A percentile compares a stretch with the other conserved stretches of the same genome.
Conservation (phyloP, 176 grass and related monocot species). For the sorghum (Sorghum bicolor) region DNA sequence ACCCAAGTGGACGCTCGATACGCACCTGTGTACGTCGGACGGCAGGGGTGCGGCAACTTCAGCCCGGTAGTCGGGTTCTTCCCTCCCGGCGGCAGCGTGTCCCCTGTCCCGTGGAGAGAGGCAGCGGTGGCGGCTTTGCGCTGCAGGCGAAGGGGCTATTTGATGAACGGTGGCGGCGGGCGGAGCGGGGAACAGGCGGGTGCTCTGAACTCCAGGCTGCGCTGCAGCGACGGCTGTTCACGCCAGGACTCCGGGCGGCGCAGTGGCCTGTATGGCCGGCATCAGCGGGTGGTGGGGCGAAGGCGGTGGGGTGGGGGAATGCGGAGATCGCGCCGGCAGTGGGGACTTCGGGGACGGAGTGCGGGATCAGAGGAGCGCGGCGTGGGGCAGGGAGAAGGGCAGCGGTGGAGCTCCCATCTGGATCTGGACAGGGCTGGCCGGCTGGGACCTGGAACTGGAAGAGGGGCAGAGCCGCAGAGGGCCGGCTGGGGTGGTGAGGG, state of each 20-base stretch:
- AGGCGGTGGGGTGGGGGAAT: neutral
- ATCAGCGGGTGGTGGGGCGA: neutral
- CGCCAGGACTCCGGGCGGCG: neutral
- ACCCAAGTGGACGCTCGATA: neutral
- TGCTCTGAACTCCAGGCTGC: neutral
- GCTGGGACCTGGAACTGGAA: neutral
- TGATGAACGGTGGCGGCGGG: neutral
- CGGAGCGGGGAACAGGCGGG: neutral
- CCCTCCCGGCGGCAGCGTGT: neutral
- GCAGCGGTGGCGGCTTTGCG: neutral
- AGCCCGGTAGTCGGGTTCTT: neutral
- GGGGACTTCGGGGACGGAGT: neutral
- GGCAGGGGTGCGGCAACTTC: neutral
- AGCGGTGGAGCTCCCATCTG: slow-evolving; percentile 25
- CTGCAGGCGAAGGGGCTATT: neutral
- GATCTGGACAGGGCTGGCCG: slow-evolving; percentile 16
- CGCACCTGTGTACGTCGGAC: neutral
- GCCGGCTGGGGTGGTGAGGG: too few species aligned
- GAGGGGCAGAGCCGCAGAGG: neutral
- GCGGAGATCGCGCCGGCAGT: slow-evolving; percentile 15
- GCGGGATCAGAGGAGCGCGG: slow-evolving; percentile 12
- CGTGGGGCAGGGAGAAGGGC: neutral
- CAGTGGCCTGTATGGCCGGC: neutral
- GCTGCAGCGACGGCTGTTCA: neutral
- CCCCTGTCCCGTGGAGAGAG: neutral